Base-by-base conservation (phyloP, 306 rosid genomes). In the Arachis stenosperma region DNA sequence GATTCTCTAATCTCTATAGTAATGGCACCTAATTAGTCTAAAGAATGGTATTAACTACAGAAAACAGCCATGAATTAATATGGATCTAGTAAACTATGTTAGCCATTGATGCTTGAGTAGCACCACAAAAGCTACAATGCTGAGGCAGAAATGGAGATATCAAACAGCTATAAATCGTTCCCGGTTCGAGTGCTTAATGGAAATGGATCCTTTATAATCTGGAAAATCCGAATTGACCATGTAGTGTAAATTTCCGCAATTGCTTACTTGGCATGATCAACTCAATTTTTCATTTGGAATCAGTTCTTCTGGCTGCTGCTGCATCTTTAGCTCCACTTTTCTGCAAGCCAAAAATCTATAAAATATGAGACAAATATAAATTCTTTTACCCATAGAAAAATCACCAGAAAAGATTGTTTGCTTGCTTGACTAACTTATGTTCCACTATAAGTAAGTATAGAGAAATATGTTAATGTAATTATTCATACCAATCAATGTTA, bases 401-500 rank as follows among this genome's bases (percentile, higher is more conserved):
- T 61, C 66, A 36, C 33, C 27, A 74, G 37, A 74, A 61, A 44
- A 74, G 61, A 77, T 30, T 30, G 50, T 71, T 29, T 12, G 56
- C 33, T 73, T 40, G 52, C 40, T 43, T 79, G 11, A 78, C 77
- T 75, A 74, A 39, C 69, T 70, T 62, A 22, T 22, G 22, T 22
- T 22, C 22, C 22, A 22, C 22, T 22, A 22, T 22, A 69, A 7
- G 70, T 10, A 55, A 78, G 27, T 75, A 42, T 48, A 51, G 73
- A 67, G 47, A 71, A 61, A 52, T 5, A 80, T 70, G 61, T 79
- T 60, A 72, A 81, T 57, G 65, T 22, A 55, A 75, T 39, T 71
- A 65, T 86, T 39, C 73, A 65, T 87, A 82, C 87, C 91, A 73
- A 81, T 83, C 91, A 75, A 81, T 81, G 78, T 86, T 79, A 22